A percentile compares a stretch with the other conserved stretches of the same genome.
These are phyloP conservation scores for Urtica urens DNA, from an alignment of 306 rosid genomes.

Conservation along the genomic window DNA sequence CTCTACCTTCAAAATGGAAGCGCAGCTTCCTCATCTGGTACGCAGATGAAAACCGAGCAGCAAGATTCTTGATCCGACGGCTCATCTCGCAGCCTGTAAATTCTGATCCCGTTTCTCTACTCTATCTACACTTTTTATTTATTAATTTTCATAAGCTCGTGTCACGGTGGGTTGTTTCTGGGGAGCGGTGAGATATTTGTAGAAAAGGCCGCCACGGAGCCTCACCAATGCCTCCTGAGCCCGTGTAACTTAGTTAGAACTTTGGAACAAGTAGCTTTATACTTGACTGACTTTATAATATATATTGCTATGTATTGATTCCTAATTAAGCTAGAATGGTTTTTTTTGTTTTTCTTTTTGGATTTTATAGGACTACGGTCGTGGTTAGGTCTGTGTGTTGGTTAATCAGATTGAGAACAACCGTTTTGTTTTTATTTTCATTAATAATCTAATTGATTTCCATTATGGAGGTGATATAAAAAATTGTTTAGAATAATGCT, in stretches of 20 bases:
- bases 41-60: slow-evolving; percentile 69
- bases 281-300: slow-evolving; percentile 24
- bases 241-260: slow-evolving; percentile 21
- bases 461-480: no score
- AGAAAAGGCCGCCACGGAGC: slow-evolving; percentile 73
- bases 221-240: slow-evolving; percentile 19
- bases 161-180: slow-evolving; percentile 51
- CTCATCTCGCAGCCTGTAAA: slow-evolving; percentile 31
- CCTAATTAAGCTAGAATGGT: no score
- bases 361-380: no score
- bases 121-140: slow-evolving; percentile 12
- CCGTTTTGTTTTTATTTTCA: no score
- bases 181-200: slow-evolving; percentile 63
- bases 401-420: no score
- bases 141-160: slow-evolving; percentile 7
- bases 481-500: no score
- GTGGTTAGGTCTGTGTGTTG: no score
- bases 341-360: no score
- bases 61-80: slow-evolving; percentile 40
- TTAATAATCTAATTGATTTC: no score
- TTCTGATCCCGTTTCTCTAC: slow-evolving; percentile 18
- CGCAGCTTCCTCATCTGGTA: slow-evolving; percentile 64
- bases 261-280: slow-evolving; percentile 23
- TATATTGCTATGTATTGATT: slow-evolving; percentile 7
- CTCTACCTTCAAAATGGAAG: slow-evolving; percentile 80